A percentile compares a stretch with the other conserved stretches of the same genome.
Evolutionary conservation across 2,329 filamentous ascomycete genomes (phyloP).

Genomic region (Akanthomyces uredinophilus): DNA sequence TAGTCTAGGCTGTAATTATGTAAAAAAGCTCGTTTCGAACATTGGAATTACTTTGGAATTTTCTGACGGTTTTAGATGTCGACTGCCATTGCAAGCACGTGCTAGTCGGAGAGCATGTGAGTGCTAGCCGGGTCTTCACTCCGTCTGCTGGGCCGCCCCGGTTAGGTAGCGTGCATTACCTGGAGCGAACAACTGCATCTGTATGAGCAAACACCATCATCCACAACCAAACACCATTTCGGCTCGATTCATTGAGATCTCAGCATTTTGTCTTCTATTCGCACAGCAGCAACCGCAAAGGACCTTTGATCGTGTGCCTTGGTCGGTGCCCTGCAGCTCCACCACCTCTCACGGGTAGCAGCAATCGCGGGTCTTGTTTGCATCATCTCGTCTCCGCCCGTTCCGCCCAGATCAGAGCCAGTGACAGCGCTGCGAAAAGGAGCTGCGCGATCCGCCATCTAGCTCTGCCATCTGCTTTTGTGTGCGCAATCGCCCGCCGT

Average conservation of each 20-base stretch:
- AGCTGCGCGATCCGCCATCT: not conserved
- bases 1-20: not conserved
- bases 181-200: not conserved
- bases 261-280: too few relatives aligned
- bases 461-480: not conserved
- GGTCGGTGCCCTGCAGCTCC: not conserved
- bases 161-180: too few relatives aligned
- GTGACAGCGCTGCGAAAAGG: not conserved
- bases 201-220: not conserved
- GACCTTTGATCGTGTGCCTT: not conserved
- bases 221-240: not conserved
- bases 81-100: not conserved
- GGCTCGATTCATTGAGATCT: not conserved
- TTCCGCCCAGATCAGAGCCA: not conserved
- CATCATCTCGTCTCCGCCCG: constrained; percentile 9
- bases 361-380: constrained; percentile 5
- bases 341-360: constrained; percentile 3
- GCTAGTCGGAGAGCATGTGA: not conserved
- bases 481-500: not conserved
- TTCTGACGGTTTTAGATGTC: not conserved
- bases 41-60: not conserved
- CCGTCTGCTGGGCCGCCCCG: not conserved
- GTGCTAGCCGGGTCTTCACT: not conserved
- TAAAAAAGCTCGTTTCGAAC: not conserved
- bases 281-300: not conserved